A percentile compares a stretch with the other conserved stretches of the same genome.
Conservation (phyloP, 768 basidiomycete genomes). For the Candolleomyces aberdarensis region DNA sequence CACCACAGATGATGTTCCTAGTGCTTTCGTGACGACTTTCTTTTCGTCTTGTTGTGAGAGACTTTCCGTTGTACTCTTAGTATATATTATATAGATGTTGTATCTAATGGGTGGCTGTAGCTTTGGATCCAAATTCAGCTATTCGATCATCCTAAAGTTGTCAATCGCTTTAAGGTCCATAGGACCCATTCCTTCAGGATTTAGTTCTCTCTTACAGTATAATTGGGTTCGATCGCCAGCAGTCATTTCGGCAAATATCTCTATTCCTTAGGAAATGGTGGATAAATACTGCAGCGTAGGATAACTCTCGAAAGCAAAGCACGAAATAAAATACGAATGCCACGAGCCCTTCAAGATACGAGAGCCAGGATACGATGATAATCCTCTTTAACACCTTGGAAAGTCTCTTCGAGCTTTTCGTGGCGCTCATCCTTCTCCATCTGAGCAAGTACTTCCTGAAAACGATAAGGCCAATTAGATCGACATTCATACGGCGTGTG, state of each 20-base stretch:
- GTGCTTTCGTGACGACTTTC: neutral
- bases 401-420: slow-evolving; percentile 91
- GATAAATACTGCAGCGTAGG: no score
- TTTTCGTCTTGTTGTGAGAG: neutral
- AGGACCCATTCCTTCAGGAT: no score
- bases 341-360: neutral
- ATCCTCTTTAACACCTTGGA: slow-evolving; percentile 79
- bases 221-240: no score
- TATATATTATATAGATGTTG: neutral
- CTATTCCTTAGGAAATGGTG: no score
- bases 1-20: neutral
- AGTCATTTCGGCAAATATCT: no score
- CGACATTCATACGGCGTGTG: neutral
- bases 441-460: slow-evolving; percentile 82
- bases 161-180: no score
- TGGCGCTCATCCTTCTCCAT: slow-evolving; percentile 84
- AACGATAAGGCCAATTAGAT: neutral
- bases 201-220: no score
- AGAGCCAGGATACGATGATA: slow-evolving; percentile 71
- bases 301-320: neutral
- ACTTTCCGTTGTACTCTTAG: neutral
- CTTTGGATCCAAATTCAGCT: neutral
- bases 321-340: neutral
- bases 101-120: neutral
- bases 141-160: neutral